Evolutionary conservation across 805 yeast species (phyloP), one percentile per base, ranked within the genome.

Genomic region (Wickerhamiella alocasiicola): DNA sequence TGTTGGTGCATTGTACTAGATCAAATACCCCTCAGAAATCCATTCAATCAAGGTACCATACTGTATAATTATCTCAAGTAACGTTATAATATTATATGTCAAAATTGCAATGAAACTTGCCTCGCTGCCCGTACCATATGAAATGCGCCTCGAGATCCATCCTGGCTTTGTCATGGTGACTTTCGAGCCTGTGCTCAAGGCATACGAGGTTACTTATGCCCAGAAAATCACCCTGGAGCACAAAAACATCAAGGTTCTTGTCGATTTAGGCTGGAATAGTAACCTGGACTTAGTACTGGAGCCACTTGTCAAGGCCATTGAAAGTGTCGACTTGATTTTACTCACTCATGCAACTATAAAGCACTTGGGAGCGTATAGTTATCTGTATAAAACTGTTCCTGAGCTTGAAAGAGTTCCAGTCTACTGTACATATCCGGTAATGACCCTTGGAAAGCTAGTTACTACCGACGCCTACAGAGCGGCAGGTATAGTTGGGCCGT

Each of bases 361-460:
- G 36, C 85, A 76, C 53, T 51, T 83, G 2, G 91, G 96, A 18
- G 94, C 94, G 0, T 84, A 72, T 55, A 75, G 80, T 0, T 62
- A 76, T 30, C 56, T 91, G 19, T 72, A 82, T 48, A 59, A 67
- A 43, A 68, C 68, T 45, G 76, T 72, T 47, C 68, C 73, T 20
- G 67, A 62, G 39, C 60, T 83, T 18, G 64, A 77, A 2, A 65
- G 72, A 26, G 71, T 87, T 18, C 84, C 85, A 2, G 79, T 80
- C 0, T 91, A 81, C 55, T 74, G 96, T 0, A 88, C 98, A 0
- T 60, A 84, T n/a, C 97, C 99, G 0, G 81, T 87, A 1, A 68
- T 78, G 9, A 87, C 83, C 52, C 63, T 91, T 53, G 97, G 96
- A 0, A 69, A 94, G 49, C 74, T 83, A 13, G 67, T 93, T 4